Evolutionary conservation across 306 rosid genomes (phyloP).

Genomic region (Ormosia emarginata): DNA sequence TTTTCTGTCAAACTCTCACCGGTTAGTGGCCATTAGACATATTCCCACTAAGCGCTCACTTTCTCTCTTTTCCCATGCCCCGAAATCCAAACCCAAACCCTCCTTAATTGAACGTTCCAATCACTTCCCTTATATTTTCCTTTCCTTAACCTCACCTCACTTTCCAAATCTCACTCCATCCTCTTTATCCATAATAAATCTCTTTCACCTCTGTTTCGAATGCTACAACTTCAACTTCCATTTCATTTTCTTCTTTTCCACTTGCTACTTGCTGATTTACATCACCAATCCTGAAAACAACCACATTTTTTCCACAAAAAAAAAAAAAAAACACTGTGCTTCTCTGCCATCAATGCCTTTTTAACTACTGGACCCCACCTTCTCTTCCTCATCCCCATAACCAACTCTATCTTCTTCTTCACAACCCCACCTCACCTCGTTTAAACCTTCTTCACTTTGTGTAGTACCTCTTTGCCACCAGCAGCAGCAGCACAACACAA

Average conservation of each 20-base stretch:
- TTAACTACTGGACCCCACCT: slow-evolving; percentile 14
- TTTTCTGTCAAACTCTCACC: not conserved
- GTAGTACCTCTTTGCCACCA: not conserved
- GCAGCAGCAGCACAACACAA: no score
- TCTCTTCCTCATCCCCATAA: not conserved
- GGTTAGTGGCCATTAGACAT: not conserved
- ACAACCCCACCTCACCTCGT: not conserved
- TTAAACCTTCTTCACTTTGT: not conserved
- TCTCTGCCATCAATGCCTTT: slow-evolving; percentile 28
- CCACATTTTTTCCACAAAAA: not conserved
- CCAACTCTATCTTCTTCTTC: not conserved
- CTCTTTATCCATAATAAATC: no score
- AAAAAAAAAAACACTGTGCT: not conserved
- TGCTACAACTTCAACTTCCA: not conserved
- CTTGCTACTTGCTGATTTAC: not conserved
- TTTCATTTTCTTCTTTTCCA: not conserved
- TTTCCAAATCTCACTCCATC: no score
- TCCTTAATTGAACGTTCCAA: no score
- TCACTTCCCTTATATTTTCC: not conserved
- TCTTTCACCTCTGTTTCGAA: no score
- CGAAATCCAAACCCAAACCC: no score
- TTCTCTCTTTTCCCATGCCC: no score
- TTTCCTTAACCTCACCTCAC: not conserved
- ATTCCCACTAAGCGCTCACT: no score
- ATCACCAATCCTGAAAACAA: not conserved